Base-by-base conservation (phyloP, 306 rosid species). In the Prunus mongolica region DNA sequence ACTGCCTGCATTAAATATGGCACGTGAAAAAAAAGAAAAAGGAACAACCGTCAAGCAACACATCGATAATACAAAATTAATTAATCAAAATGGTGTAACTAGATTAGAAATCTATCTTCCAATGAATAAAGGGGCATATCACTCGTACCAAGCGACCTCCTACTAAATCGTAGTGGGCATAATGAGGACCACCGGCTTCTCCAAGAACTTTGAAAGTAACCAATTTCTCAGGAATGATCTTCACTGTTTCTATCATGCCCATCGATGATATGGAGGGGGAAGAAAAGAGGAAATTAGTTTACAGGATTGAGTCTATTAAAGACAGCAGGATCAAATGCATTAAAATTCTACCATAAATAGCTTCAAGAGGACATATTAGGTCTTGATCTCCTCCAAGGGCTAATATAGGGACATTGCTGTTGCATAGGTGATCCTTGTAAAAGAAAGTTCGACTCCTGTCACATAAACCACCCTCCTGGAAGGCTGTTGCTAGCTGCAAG, bases 311-410 rank as follows among this genome's bases (percentile, higher is more conserved):
- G 34, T n/a, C 12, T 32, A 4, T 46, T 64, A 5, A 63, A 46
- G 57, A 61, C 64, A 55, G 6, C 16, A 28, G 24, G 64, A 16
- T 67, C 52, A 56, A 15, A 22, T 25, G 71, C 7, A 65, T 69
- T 78, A 55, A 56, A 57, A 74, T 72, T 75, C 49, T 89, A 94
- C 98, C 98, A 3, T 91, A 89, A 66, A 91, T 93, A 54, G 98
- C 98, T 82, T 94, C 98, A 16, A 96, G 95, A 50, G 98, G 96
- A 77, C 98, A 94, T 61, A 91, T 85, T 44, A 81, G 79, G 84
- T 94, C 98, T 55, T 80, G 87, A 78, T 94, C 98, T 80, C 98
- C 98, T 1, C 95, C 98, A 64, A 94, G 74, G 8, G 96, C 96
- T 57, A 94, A 82, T 46, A 94, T 70, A 46, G 97, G 98, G 69